Base-by-base conservation (phyloP, 306 rosid species). In the Pyrus bretschneideri region DNA sequence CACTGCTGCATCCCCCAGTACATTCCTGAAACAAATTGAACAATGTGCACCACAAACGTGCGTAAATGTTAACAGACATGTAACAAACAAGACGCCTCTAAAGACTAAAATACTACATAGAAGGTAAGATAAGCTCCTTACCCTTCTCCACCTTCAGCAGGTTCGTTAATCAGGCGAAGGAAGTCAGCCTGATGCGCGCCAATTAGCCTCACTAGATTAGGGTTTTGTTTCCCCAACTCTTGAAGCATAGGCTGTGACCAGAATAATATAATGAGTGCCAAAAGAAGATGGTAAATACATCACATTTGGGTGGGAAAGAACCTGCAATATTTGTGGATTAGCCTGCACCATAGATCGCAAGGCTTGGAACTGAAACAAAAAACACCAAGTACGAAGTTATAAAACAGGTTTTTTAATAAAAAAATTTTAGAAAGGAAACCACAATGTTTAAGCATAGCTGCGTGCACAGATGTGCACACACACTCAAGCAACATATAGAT, bases 261-360 rank as follows among this genome's bases (percentile, higher is more conserved):
- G n/a, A 77, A 57, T 35, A 79, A 64, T 25, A 79, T 71, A 76
- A 62, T 78, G 55, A 64, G 72, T 49, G 58, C 17, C 55, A 69
- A 31, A 19, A 19, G 67, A 51, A 46, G 44, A 72, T 38, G 9
- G 40, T 51, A 10, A 42, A 9, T 77, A 42, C 72, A 71, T 5
- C 66, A 33, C 51, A 73, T 59, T 2, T 31, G 58, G 76, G 54
- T 17, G 46, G 52, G 67, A 51, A 40, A 80, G 75, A 65, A 95
- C 98, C 98, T 95, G 98, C 83, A 95, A 80, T 80, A 95, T 92
- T 86, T 95, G 97, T 72, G 98, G 97, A 82, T 95, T 95, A 42
- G 96, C 92, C 79, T 91, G 98, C 80, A 95, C 98, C 96, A 95
- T 89, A 45, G 93, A 83, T 75, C 98, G 91, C 85, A 95, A 77